phyloP scores from a whole-genome alignment of 108 stramenopile genomes.

The Nitzschia inconspicua region DNA sequence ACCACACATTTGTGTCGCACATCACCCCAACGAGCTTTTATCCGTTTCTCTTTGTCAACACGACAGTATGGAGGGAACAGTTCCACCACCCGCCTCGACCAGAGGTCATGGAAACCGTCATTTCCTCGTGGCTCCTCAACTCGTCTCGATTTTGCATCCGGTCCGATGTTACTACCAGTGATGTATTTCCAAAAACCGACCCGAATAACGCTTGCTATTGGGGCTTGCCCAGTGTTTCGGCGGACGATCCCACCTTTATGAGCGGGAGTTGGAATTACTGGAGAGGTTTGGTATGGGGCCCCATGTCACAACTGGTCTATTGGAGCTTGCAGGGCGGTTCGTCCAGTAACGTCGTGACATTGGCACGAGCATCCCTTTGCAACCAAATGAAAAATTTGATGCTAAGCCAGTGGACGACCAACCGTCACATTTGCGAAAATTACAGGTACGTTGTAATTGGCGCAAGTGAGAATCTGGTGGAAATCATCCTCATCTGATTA shows the following conservation, averaged over 20 bases:
- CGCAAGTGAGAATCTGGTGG: too few relatives aligned
- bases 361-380: conserved; percentile 8
- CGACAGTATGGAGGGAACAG: too few relatives aligned
- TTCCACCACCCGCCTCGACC: too few relatives aligned
- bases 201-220: conserved; percentile 20
- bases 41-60: neutral
- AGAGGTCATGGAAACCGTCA: conserved; percentile 10
- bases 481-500: too few relatives aligned
- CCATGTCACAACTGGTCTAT: conserved; percentile 26
- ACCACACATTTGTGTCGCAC: conserved; percentile 10
- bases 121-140: conserved; percentile 21
- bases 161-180: neutral
- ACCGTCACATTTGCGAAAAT: conserved; percentile 34
- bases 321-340: conserved; percentile 12
- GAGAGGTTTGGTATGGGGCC: conserved; percentile 30
- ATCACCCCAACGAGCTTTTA: conserved; percentile 29
- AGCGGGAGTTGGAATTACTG: conserved; percentile 20
- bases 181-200: conserved; percentile 5
- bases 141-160: conserved; percentile 21
- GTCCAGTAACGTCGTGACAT: neutral
- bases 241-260: conserved; percentile 27
- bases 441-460: too few relatives aligned
- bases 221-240: conserved; percentile 32
- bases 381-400: conserved; percentile 26
- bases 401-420: conserved; percentile 13